Evolutionary conservation across 164 flowering plant genomes (phyloP), one percentile per base, ranked within the genome.

Genomic region (Pachysandra terminalis): DNA sequence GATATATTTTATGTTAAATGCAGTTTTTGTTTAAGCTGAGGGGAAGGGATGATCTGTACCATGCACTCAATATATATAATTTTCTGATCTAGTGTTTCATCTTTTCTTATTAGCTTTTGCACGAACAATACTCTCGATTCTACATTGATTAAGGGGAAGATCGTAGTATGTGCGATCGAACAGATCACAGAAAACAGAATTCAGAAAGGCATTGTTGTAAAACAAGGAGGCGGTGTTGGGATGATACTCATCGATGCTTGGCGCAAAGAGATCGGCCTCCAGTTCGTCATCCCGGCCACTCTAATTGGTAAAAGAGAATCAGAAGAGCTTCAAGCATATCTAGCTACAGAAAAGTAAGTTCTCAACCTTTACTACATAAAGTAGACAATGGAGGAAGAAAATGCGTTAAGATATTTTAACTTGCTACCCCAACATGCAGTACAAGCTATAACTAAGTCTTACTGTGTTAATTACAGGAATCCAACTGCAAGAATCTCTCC

Each of bases 71-170:
- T n/a, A n/a, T n/a, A 32, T 32, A 32, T 32, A 32, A 7, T 32
- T 32, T 32, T 32, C 37, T 21, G 21, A 22, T 23, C 16, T 16
- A 54, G 61, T 19, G 13, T 24, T 67, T 27, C 55, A 1, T 41
- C 37, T n/a, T 24, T 65, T 63, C 37, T 22, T 64, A 9, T 26
- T 72, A 83, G 90, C 77, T 76, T 79, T 52, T 83, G 90, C 82
- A 59, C 66, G 73, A 74, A 72, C 60, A 78, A 79, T 28, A 79
- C 87, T 26, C 71, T 86, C 51, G 82, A 83, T 73, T 73, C 64
- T 21, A 28, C 67, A 40, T 64, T 76, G 56, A 74, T 80, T 19
- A 74, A 79, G 64, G 84, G 87, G 32, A 82, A 79, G 77, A 83
- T 83, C 3, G 84, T 83, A 14, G 78, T 79, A 16, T 83, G 85